Evolutionary conservation across 2,329 filamentous ascomycete species (phyloP).

Genomic region (Ophiostoma angusticollis): DNA sequence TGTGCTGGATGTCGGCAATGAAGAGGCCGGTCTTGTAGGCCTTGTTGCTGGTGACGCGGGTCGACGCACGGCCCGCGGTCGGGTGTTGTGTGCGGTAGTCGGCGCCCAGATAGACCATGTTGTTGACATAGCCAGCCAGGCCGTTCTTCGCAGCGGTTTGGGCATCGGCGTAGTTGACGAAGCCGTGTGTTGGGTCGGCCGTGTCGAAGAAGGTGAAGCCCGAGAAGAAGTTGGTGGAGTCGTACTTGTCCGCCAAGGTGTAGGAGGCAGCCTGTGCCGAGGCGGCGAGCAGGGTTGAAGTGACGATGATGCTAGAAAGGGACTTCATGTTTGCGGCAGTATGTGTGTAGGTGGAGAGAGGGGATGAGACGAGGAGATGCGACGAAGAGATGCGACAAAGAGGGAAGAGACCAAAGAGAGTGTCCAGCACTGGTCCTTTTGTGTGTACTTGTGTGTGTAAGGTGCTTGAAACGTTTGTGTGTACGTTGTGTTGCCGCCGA

Average conservation of each 20-base stretch:
- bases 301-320: neutral
- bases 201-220: conserved; percentile 42
- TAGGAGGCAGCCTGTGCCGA: conserved; percentile 26
- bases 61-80: conserved; percentile 50
- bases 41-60: conserved; percentile 55
- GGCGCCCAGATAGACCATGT: conserved; percentile 55
- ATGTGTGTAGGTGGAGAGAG: neutral
- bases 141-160: conserved; percentile 42
- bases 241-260: conserved; percentile 33
- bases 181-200: conserved; percentile 60
- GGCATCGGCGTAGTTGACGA: conserved; percentile 54
- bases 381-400: neutral
- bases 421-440: conserved; percentile 3
- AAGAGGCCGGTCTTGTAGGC: conserved; percentile 58
- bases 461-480: neutral
- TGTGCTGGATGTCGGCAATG: conserved; percentile 60
- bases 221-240: conserved; percentile 42
- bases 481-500: no score
- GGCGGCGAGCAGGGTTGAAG: conserved; percentile 8
- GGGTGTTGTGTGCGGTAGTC: conserved; percentile 47
- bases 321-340: conserved; percentile 8
- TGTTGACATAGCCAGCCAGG: conserved; percentile 43
- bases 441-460: neutral
- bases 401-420: neutral
- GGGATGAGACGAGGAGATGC: neutral